phyloP scores from a whole-genome alignment of 371 early-diverging fungal genomes.

The Actinomucor elegans region DNA sequence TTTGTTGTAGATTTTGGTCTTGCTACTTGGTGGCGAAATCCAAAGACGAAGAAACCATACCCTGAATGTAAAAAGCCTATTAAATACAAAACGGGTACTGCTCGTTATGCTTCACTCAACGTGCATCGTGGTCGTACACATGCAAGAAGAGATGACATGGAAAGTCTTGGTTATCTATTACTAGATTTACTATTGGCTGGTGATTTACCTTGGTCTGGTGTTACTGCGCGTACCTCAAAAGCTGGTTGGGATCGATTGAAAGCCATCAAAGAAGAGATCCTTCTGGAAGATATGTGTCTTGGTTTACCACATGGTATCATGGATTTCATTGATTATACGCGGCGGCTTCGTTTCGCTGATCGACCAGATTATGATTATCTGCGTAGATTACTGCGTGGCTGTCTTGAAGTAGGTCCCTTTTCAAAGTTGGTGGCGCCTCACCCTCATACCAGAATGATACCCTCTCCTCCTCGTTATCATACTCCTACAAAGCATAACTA shows the following conservation, averaged over 20 bases:
- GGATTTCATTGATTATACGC: conserved; percentile 70
- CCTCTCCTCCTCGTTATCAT: conserved; percentile 2
- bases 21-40: conserved; percentile 52
- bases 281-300: conserved; percentile 51
- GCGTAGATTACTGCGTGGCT: conserved; percentile 42
- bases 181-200: conserved; percentile 56
- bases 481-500: not conserved
- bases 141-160: conserved; percentile 64
- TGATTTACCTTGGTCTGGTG: conserved; percentile 63
- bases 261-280: conserved; percentile 52
- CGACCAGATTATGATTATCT: conserved; percentile 88
- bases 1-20: conserved; percentile 61
- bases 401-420: conserved; percentile 19
- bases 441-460: conserved; percentile 7
- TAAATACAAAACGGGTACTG: conserved; percentile 61
- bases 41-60: conserved; percentile 44
- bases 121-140: conserved; percentile 61
- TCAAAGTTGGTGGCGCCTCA: conserved; percentile 14
- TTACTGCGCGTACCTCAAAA: conserved; percentile 54
- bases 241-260: conserved; percentile 66
- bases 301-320: conserved; percentile 56
- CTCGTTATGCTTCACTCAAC: conserved; percentile 63
- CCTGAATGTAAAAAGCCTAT: conserved; percentile 45
- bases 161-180: conserved; percentile 59
- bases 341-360: conserved; percentile 86